These are phyloP conservation scores for Escallonia herrerae DNA, from an alignment of 129 eudicot genomes.

Conservation along the genomic window DNA sequence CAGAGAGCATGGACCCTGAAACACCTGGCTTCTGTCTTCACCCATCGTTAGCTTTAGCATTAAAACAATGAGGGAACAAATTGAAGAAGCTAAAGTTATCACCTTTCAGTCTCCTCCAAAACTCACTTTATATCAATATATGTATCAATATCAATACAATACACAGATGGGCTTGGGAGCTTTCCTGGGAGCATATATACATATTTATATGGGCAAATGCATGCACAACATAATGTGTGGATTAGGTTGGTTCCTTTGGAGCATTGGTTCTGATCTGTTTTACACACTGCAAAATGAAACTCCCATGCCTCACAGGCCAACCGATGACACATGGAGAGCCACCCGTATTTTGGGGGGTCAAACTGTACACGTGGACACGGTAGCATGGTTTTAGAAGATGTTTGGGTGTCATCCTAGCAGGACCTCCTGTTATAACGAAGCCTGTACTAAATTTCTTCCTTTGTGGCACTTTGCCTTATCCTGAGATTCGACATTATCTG, in stretches of 20 bases:
- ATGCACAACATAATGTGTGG: conserved; percentile 17
- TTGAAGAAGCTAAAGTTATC: background rate
- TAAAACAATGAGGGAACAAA: background rate
- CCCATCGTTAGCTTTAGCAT: conserved; percentile 11
- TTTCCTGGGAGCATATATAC: conserved; percentile 19
- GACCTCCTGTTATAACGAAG: background rate
- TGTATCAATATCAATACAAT: background rate
- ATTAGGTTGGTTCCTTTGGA: conserved; percentile 18
- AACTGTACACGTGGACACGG: background rate
- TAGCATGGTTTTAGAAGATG: background rate
- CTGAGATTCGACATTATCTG: conserved; percentile 1
- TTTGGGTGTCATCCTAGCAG: background rate
- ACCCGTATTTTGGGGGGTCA: too few relatives aligned
- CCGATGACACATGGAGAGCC: background rate
- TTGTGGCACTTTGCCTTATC: background rate
- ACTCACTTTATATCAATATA: background rate
- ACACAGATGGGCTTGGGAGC: conserved; percentile 6
- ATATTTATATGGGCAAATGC: conserved; percentile 4
- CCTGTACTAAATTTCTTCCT: background rate
- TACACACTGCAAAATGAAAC: background rate
- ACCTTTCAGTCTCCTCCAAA: too few relatives aligned
- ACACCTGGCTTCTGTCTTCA: conserved; percentile 7
- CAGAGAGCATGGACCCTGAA: conserved; percentile 8
- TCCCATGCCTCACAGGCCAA: background rate
- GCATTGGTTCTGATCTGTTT: too few relatives aligned